Evolutionary conservation across 108 stramenopile genomes (phyloP).

Genomic region (Cyclotella cryptica): DNA sequence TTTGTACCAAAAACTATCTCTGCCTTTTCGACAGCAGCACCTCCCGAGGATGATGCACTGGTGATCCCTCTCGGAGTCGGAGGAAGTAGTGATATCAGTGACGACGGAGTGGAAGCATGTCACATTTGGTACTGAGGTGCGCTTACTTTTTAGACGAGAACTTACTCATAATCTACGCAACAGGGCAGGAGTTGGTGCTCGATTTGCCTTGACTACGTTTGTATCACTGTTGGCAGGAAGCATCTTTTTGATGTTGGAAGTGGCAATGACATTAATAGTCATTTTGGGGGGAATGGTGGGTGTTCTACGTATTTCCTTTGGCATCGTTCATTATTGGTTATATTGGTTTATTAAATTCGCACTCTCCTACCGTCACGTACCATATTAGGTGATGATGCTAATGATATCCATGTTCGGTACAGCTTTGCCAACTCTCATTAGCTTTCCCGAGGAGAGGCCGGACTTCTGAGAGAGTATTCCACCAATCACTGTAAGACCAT

Average conservation of each 20-base stretch:
- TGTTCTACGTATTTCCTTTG: conserved; percentile 51
- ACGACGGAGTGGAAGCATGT: conserved; percentile 50
- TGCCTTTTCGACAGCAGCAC: not conserved
- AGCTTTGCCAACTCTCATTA: conserved; percentile 75
- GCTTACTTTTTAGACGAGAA: conserved; percentile 69
- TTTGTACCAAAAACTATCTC: conserved; percentile 5
- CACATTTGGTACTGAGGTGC: conserved; percentile 53
- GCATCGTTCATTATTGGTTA: too few species aligned
- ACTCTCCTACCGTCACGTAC: not conserved
- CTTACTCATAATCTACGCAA: conserved; percentile 59
- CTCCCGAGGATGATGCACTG: conserved; percentile 43
- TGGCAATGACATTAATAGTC: conserved; percentile 60
- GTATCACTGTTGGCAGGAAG: conserved; percentile 68
- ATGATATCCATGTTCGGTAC: conserved; percentile 83
- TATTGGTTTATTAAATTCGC: too few species aligned
- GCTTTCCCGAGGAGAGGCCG: conserved; percentile 88
- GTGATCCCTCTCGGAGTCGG: conserved; percentile 43
- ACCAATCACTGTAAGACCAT: conserved; percentile 67
- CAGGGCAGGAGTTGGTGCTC: conserved; percentile 58
- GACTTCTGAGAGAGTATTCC: conserved; percentile 87
- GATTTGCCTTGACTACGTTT: conserved; percentile 69
- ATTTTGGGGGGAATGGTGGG: conserved; percentile 72
- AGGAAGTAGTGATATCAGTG: conserved; percentile 11
- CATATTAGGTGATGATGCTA: conserved; percentile 58
- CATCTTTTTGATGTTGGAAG: conserved; percentile 75